Percentiles rank a stretch among this genome's conserved stretches.
These are phyloP conservation scores for Aspergillus homomorphus DNA, from an alignment of 495 filamentous ascomycete genomes.

Conservation along the genomic window DNA sequence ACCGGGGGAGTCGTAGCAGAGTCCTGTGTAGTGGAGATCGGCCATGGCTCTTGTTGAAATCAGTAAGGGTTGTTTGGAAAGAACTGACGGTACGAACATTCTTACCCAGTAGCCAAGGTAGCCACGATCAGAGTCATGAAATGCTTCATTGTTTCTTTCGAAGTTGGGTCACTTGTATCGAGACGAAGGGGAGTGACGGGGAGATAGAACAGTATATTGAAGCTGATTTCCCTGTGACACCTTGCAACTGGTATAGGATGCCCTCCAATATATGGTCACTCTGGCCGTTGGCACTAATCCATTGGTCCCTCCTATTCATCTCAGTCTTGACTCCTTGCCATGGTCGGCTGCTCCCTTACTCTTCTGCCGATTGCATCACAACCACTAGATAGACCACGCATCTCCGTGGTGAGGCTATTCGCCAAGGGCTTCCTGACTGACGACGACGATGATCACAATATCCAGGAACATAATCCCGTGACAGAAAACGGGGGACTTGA, in stretches of 20 bases:
- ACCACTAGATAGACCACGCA: background rate
- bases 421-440: background rate
- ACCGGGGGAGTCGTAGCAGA: slow-evolving; percentile 14
- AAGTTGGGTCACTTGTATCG: background rate
- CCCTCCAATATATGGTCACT: background rate
- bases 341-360: background rate
- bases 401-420: background rate
- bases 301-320: background rate
- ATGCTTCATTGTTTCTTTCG: background rate
- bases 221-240: background rate
- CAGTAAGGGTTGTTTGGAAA: background rate
- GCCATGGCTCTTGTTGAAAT: slow-evolving; percentile 10
- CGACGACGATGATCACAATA: background rate
- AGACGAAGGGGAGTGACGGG: background rate
- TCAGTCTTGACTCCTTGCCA: background rate
- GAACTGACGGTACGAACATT: background rate
- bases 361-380: background rate
- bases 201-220: background rate
- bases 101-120: slow-evolving; percentile 13
- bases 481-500: background rate
- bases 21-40: slow-evolving; percentile 13
- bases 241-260: background rate
- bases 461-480: no score
- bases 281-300: background rate
- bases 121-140: slow-evolving; percentile 9